Percentiles rank a stretch among this genome's conserved stretches.
Evolutionary conservation across 768 basidiomycete genomes (phyloP).

Genomic region (Cystobasidiopsis lactophilus): DNA sequence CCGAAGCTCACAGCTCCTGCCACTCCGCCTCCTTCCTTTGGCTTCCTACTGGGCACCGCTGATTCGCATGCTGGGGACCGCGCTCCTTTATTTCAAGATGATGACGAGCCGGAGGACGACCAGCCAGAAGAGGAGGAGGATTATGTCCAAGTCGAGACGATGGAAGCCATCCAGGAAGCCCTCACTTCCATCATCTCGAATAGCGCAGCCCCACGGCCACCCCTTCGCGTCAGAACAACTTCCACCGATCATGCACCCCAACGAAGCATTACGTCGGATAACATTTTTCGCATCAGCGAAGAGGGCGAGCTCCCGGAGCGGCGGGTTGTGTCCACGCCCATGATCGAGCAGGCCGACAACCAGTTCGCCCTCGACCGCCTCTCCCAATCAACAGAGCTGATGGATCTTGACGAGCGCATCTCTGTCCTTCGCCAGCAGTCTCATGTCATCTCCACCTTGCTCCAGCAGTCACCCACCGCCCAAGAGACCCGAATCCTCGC

Average conservation of each 20-base stretch:
- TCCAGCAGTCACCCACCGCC: too few species aligned
- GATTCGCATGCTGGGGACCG: conserved; percentile 9
- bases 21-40: neutral
- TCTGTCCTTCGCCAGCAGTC: too few species aligned
- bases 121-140: conserved; percentile 29
- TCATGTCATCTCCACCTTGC: too few species aligned
- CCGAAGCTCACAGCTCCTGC: conserved; percentile 4
- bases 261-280: too few species aligned
- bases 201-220: conserved; percentile 29
- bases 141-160: conserved; percentile 51
- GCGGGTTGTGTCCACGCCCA: too few species aligned
- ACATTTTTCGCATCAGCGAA: too few species aligned
- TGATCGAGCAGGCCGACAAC: too few species aligned
- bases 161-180: conserved; percentile 92
- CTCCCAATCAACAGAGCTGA: too few species aligned
- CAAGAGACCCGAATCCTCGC: conserved; percentile 27
- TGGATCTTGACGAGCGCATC: too few species aligned
- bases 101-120: neutral
- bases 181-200: conserved; percentile 84
- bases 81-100: conserved; percentile 26
- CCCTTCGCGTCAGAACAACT: neutral
- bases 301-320: too few species aligned
- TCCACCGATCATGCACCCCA: neutral
- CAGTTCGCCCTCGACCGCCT: too few species aligned
- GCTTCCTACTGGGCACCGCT: neutral